phyloP scores from a whole-genome alignment of 306 rosid species.

The Cicer chorassanicum region DNA sequence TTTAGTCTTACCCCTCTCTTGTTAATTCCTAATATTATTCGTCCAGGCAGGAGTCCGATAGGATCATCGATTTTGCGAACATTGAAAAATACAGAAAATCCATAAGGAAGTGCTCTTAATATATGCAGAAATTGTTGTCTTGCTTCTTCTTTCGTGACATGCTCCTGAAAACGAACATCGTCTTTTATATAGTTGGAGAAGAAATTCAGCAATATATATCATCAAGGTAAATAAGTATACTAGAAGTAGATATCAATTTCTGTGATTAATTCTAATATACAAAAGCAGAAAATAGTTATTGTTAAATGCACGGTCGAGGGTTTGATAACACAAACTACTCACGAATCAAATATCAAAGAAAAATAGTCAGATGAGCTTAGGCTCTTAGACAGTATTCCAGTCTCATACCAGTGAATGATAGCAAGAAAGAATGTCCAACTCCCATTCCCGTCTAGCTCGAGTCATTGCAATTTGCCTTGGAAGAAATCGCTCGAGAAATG shows the following conservation, averaged over 20 bases:
- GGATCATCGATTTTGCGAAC: constrained; percentile 97
- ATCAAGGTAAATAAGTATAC: constrained; percentile 17
- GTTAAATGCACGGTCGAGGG: not conserved
- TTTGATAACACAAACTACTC: constrained; percentile 31
- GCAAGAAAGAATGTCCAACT: constrained; percentile 87
- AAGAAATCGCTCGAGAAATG: constrained; percentile 79
- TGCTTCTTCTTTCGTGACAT: constrained; percentile 87
- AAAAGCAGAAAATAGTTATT: constrained; percentile 17
- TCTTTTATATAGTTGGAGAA: constrained; percentile 13
- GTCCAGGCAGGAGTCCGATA: constrained; percentile 92
- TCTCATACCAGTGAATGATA: constrained; percentile 75
- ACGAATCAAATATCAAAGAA: constrained; percentile 24
- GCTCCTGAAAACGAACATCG: constrained; percentile 56
- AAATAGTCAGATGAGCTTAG: constrained; percentile 1
- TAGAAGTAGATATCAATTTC: constrained; percentile 12
- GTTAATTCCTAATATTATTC: constrained; percentile 90
- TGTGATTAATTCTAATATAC: not conserved
- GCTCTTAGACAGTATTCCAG: constrained; percentile 8
- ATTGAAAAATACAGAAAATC: constrained; percentile 86
- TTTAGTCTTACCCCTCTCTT: constrained; percentile 81
- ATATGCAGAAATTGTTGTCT: constrained; percentile 89
- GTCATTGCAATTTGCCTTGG: constrained; percentile 95
- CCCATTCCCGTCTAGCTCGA: constrained; percentile 90
- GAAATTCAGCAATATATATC: constrained; percentile 30
- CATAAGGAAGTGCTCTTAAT: constrained; percentile 87